Evolutionary conservation across 2,329 filamentous ascomycete genomes (phyloP).

Genomic region (Alternaria ventricosa): DNA sequence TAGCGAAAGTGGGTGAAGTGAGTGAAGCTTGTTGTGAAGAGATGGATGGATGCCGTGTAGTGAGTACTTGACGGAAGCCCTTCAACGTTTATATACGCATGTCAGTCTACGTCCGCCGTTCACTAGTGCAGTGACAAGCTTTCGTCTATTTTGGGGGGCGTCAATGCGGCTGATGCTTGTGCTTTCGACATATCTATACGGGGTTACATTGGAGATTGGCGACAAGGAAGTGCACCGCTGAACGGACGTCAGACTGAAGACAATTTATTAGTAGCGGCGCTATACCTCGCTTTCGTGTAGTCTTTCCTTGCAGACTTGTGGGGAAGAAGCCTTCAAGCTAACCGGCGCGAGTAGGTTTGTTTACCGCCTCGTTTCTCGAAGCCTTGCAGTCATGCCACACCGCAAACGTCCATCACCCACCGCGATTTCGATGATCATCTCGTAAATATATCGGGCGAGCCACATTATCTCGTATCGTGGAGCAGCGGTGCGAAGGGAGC

Average conservation of each 20-base stretch:
- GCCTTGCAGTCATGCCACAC: neutral
- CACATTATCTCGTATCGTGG: neutral
- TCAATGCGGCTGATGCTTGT: neutral
- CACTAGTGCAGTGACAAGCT: neutral
- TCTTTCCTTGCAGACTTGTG: neutral
- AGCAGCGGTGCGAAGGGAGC: neutral
- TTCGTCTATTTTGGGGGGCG: neutral
- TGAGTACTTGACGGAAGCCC: neutral
- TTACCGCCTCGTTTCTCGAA: neutral
- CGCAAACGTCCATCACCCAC: neutral
- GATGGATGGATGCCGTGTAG: neutral
- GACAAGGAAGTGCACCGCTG: neutral
- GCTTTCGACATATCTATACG: neutral
- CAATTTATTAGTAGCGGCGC: neutral
- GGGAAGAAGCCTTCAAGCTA: neutral
- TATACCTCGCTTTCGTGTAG: neutral
- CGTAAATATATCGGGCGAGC: neutral
- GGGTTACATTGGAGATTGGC: neutral
- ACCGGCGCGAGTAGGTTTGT: neutral
- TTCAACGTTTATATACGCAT: neutral
- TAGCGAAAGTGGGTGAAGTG: neutral
- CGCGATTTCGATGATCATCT: neutral
- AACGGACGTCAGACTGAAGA: neutral
- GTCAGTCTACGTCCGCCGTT: neutral
- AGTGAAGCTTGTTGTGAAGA: neutral